Percentiles rank a stretch among this genome's conserved stretches.
Conservation (phyloP, 2,329 filamentous ascomycete species). For the Colletotrichum orbiculare region DNA sequence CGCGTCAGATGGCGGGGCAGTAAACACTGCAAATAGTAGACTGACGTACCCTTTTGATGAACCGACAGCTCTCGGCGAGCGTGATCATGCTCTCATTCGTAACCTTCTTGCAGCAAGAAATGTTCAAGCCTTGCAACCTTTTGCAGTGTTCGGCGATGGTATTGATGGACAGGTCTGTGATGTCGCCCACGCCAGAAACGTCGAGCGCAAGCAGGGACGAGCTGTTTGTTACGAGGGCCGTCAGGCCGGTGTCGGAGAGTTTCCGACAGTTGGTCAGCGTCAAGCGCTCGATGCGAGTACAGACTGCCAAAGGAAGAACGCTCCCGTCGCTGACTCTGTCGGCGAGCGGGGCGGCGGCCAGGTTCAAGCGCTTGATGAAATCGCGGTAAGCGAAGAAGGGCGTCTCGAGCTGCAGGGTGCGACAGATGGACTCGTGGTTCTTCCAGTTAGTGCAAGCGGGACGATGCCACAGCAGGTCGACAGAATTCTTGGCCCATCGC, state of each 20-base stretch:
- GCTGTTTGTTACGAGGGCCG: constrained; percentile 82
- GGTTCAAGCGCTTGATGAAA: constrained; percentile 91
- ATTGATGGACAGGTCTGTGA: constrained; percentile 84
- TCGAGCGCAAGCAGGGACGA: constrained; percentile 87
- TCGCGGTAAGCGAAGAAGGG: constrained; percentile 90
- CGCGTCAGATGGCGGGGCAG: not conserved
- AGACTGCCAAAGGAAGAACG: constrained; percentile 81
- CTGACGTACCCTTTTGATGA: constrained; percentile 81
- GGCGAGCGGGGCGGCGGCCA: constrained; percentile 75
- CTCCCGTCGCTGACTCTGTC: constrained; percentile 88
- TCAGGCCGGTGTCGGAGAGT: constrained; percentile 86
- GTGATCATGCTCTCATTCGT: constrained; percentile 86
- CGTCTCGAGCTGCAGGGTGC: constrained; percentile 76
- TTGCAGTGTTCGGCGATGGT: constrained; percentile 84
- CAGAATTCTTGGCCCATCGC: constrained; percentile 90
- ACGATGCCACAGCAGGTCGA: constrained; percentile 94
- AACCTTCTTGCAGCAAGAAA: constrained; percentile 85
- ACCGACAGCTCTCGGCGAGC: constrained; percentile 84
- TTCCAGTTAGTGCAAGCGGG: constrained; percentile 90
- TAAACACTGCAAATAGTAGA: too few species aligned
- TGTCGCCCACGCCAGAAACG: constrained; percentile 84
- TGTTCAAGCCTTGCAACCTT: constrained; percentile 90
- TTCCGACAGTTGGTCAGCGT: constrained; percentile 91
- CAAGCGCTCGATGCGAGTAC: constrained; percentile 91
- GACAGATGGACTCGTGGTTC: constrained; percentile 83